Percentiles rank a stretch among this genome's conserved stretches.
Conservation (phyloP, 257 asterid species). For the Nicotiana sylvestris region DNA sequence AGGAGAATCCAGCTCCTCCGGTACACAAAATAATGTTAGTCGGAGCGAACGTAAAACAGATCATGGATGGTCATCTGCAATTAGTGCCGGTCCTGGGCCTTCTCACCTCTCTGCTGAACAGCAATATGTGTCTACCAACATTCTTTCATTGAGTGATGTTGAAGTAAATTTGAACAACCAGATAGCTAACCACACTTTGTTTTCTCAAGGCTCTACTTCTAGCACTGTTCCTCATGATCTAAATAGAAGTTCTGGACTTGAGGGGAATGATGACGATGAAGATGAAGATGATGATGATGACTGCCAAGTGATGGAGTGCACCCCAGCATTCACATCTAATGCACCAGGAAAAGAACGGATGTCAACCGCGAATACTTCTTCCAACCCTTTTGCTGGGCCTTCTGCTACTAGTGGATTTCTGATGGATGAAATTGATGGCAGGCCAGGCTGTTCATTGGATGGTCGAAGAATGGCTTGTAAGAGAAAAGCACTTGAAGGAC, state of each 20-base stretch:
- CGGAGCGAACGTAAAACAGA: constrained; percentile 44
- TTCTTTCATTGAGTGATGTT: constrained; percentile 15
- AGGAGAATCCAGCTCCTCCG: constrained; percentile 69
- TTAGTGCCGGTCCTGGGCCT: constrained; percentile 11
- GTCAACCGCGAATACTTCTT: constrained; percentile 37
- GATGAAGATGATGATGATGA: constrained; percentile 39
- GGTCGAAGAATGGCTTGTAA: constrained; percentile 61
- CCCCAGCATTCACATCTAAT: constrained; percentile 31
- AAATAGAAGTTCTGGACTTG: constrained; percentile 8
- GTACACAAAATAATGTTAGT: constrained; percentile 31
- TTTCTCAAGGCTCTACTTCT: constrained; percentile 17
- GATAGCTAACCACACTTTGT: background rate
- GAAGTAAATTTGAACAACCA: constrained; percentile 8
- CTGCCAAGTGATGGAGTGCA: constrained; percentile 52
- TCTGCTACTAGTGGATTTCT: constrained; percentile 35
- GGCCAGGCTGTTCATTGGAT: constrained; percentile 51
- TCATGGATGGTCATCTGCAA: constrained; percentile 33
- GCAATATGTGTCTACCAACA: constrained; percentile 6
- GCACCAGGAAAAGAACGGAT: constrained; percentile 38
- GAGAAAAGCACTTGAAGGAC: constrained; percentile 67
- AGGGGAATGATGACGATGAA: constrained; percentile 13
- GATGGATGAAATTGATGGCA: constrained; percentile 39
- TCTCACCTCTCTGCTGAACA: constrained; percentile 9
- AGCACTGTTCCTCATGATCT: constrained; percentile 8
- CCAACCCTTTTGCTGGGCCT: constrained; percentile 30